phyloP scores from a whole-genome alignment of 768 basidiomycete genomes.

The Candolleomyces aberdarensis region DNA sequence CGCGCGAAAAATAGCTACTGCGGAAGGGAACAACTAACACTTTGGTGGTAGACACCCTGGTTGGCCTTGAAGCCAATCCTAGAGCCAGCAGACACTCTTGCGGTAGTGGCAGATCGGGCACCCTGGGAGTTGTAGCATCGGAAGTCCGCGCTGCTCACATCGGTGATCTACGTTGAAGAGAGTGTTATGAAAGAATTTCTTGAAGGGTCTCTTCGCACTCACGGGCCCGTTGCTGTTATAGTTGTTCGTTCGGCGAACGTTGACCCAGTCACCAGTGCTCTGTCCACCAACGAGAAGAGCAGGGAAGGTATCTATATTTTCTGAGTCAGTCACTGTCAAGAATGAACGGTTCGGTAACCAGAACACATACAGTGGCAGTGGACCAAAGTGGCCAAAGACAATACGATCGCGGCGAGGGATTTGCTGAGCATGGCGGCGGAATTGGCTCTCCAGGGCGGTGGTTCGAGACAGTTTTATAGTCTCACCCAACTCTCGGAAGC shows the following conservation, averaged over 20 bases:
- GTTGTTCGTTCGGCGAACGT: constrained; percentile 13
- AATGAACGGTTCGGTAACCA: background rate
- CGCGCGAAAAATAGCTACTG: background rate
- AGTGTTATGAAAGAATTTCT: background rate
- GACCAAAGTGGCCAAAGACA: constrained; percentile 19
- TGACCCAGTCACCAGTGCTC: constrained; percentile 11
- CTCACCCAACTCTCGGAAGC: too few species aligned
- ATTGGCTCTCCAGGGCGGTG: background rate
- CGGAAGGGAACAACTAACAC: constrained; percentile 2
- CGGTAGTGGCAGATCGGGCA: constrained; percentile 4
- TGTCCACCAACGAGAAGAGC: constrained; percentile 6
- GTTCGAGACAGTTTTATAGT: background rate
- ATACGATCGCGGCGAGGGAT: constrained; percentile 11
- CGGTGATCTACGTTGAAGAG: constrained; percentile 3
- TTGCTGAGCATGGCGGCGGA: constrained; percentile 16
- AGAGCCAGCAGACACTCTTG: constrained; percentile 10
- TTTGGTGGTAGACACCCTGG: constrained; percentile 12
- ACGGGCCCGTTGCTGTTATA: constrained; percentile 4
- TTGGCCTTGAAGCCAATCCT: constrained; percentile 10
- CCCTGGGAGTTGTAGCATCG: constrained; percentile 13
- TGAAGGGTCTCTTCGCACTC: background rate
- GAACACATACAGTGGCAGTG: constrained; percentile 22
- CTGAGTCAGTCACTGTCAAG: background rate
- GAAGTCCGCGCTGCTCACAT: constrained; percentile 13
- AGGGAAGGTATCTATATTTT: constrained; percentile 11